These are phyloP conservation scores for Kalanchoe fedtschenkoi DNA, from an alignment of 164 flowering plant genomes.

Conservation along the genomic window DNA sequence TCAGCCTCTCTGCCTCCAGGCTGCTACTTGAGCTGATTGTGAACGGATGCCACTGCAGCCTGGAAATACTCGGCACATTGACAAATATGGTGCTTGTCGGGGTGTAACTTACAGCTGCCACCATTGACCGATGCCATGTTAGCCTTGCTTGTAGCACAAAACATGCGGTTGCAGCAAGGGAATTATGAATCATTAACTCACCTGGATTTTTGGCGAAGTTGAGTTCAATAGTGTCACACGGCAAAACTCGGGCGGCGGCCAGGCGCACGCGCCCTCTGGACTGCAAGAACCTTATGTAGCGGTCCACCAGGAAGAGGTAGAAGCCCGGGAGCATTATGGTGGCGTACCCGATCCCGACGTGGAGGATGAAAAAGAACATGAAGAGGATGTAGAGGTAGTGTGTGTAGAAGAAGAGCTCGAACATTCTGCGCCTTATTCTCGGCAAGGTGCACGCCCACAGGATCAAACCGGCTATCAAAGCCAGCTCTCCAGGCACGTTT, in stretches of 20 bases:
- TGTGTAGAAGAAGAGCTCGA: conserved; percentile 80
- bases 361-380: conserved; percentile 56
- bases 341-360: conserved; percentile 46
- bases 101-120: conserved; percentile 38
- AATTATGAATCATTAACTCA: conserved; percentile 9
- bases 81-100: conserved; percentile 48
- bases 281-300: conserved; percentile 65
- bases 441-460: conserved; percentile 62
- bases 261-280: conserved; percentile 42
- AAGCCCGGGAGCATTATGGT: conserved; percentile 65
- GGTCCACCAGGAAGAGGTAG: conserved; percentile 76
- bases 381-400: conserved; percentile 66
- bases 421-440: conserved; percentile 41
- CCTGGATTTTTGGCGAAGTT: conserved; percentile 62
- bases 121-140: too few species aligned
- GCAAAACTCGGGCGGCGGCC: conserved; percentile 50
- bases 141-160: too few species aligned
- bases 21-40: conserved; percentile 39
- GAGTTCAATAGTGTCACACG: conserved; percentile 60
- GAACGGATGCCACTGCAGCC: conserved; percentile 64
- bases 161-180: too few species aligned
- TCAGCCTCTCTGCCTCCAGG: conserved; percentile 33
- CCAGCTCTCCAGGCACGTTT: conserved; percentile 64
- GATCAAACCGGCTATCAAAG: conserved; percentile 36
- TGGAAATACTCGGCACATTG: conserved; percentile 45